Conservation (phyloP, 257 asterid genomes). For the Solanum habrochaites region DNA sequence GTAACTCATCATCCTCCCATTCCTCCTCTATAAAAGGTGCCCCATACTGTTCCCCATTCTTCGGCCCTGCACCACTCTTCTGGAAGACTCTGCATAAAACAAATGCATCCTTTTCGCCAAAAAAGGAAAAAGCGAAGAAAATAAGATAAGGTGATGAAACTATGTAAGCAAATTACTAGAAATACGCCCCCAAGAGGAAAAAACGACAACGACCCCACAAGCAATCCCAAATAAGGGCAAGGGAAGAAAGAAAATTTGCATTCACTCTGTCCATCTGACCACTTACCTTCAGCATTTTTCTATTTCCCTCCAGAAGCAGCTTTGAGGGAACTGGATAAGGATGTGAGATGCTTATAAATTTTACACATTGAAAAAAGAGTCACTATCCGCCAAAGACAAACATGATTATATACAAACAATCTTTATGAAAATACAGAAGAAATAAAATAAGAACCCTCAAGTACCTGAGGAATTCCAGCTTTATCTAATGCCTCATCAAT, state of each 20-base stretch:
- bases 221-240: neutral
- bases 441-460: neutral
- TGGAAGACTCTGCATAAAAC: constrained; percentile 89
- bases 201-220: neutral
- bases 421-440: constrained; percentile 8
- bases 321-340: neutral
- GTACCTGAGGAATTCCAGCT: constrained; percentile 73
- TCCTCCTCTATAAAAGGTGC: constrained; percentile 90
- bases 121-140: constrained; percentile 5
- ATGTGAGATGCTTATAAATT: neutral
- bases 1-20: constrained; percentile 69
- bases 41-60: constrained; percentile 92
- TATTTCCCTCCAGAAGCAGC: neutral
- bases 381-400: neutral
- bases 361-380: neutral
- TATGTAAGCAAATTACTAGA: neutral
- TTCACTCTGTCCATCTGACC: neutral
- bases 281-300: neutral
- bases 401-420: neutral
- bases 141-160: neutral
- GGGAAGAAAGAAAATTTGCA: neutral
- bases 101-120: constrained; percentile 50
- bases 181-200: neutral
- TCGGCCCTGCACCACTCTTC: constrained; percentile 97
- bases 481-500: constrained; percentile 60